Conservation (phyloP, 805 yeast genomes). For the Metschnikowia amazonensis region DNA sequence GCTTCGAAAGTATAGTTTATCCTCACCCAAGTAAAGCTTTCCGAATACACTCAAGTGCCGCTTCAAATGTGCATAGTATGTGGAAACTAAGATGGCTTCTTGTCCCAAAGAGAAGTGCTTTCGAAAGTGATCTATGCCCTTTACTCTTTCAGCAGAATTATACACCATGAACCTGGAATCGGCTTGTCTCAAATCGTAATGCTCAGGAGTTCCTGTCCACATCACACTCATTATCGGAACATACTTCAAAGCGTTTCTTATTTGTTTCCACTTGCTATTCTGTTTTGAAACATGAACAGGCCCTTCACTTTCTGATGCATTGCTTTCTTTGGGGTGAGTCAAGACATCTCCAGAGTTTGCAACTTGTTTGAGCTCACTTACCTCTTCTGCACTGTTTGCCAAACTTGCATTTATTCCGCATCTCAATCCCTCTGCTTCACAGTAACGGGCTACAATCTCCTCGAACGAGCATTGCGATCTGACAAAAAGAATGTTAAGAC, state of each 20-base stretch:
- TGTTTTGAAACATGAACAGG: constrained; percentile 7
- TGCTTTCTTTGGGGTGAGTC: background rate
- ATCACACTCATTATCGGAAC: constrained; percentile 29
- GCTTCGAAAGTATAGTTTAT: constrained; percentile 74
- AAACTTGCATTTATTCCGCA: background rate
- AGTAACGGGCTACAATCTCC: constrained; percentile 27
- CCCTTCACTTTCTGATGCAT: constrained; percentile 1
- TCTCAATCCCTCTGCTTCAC: constrained; percentile 8
- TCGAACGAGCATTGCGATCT: constrained; percentile 23
- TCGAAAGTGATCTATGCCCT: constrained; percentile 57
- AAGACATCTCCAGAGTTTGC: background rate
- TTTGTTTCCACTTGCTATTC: constrained; percentile 10
- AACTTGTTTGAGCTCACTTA: background rate
- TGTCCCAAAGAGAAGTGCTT: constrained; percentile 61
- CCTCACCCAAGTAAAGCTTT: constrained; percentile 67
- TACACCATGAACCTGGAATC: constrained; percentile 51
- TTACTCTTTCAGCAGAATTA: constrained; percentile 39
- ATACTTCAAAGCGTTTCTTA: constrained; percentile 25
- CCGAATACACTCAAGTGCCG: constrained; percentile 80
- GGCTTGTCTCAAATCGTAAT: constrained; percentile 42
- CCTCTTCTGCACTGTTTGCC: background rate
- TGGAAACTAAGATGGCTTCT: constrained; percentile 51
- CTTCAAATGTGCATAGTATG: constrained; percentile 67
- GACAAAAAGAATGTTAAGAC: constrained; percentile 33
- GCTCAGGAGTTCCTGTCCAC: constrained; percentile 63